These are phyloP conservation scores for Chrysoporthe austroafricana DNA, from an alignment of 2,329 filamentous ascomycete species.

Conservation along the genomic window DNA sequence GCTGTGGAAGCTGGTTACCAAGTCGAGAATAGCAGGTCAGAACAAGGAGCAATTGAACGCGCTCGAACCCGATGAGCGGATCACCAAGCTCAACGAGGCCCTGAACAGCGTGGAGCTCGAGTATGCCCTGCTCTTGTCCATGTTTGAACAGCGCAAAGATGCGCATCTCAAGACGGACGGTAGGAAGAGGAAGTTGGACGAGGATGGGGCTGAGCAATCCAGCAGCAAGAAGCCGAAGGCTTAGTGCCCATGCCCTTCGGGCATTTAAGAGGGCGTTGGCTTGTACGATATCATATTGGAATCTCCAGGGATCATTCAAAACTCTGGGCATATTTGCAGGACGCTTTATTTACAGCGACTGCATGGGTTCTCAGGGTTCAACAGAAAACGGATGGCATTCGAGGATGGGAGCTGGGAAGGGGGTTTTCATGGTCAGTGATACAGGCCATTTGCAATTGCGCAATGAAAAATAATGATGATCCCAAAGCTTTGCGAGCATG, in stretches of 20 bases:
- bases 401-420: background rate
- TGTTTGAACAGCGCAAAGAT: constrained; percentile 46
- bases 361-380: background rate
- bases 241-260: background rate
- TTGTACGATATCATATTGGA: constrained; percentile 4
- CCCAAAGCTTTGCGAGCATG: background rate
- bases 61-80: constrained; percentile 68
- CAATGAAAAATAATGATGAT: background rate
- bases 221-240: constrained; percentile 2
- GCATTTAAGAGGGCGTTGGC: background rate
- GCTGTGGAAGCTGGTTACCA: constrained; percentile 76
- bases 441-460: background rate
- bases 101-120: constrained; percentile 71
- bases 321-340: background rate
- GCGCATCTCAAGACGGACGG: constrained; percentile 42
- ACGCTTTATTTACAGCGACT: background rate
- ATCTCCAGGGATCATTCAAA: background rate
- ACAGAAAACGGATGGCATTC: background rate
- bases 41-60: constrained; percentile 74
- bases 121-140: constrained; percentile 67
- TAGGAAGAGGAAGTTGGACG: constrained; percentile 5
- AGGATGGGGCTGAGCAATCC: constrained; percentile 3
- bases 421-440: background rate
- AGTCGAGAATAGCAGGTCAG: constrained; percentile 75
- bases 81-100: constrained; percentile 73